These are phyloP conservation scores for Emmonsiellopsis sp. DNA, from an alignment of 2,329 filamentous ascomycete genomes.

Conservation along the genomic window DNA sequence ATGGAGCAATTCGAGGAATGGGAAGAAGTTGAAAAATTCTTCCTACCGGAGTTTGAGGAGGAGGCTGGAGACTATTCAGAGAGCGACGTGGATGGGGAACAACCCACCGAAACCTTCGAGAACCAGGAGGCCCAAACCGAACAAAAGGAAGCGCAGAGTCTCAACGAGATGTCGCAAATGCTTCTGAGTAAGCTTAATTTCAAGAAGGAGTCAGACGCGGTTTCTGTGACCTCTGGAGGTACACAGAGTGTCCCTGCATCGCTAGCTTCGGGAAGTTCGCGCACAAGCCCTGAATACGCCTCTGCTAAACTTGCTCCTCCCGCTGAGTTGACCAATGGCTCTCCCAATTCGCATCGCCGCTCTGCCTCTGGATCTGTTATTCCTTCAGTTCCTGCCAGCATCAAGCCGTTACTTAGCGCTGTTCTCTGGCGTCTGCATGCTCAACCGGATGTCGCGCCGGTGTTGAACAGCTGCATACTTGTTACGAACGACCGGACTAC, in stretches of 20 bases:
- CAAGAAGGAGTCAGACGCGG: slow-evolving; percentile 30
- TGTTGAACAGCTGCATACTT: slow-evolving; percentile 30
- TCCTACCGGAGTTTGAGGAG: slow-evolving; percentile 35
- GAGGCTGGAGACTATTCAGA: slow-evolving; percentile 15
- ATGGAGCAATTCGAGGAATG: slow-evolving; percentile 40
- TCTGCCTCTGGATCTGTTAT: slow-evolving; percentile 24
- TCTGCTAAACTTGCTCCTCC: slow-evolving; percentile 17
- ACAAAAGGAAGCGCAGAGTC: slow-evolving; percentile 7
- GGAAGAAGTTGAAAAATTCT: slow-evolving; percentile 37
- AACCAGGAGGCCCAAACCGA: slow-evolving; percentile 1
- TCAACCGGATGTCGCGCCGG: slow-evolving; percentile 17
- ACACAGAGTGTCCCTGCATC: slow-evolving; percentile 35
- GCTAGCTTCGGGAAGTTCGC: slow-evolving; percentile 35
- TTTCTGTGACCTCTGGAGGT: slow-evolving; percentile 32
- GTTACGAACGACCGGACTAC: slow-evolving; percentile 36
- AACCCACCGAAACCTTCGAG: slow-evolving; percentile 2
- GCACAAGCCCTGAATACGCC: slow-evolving; percentile 35
- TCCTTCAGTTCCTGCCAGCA: slow-evolving; percentile 27
- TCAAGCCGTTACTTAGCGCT: slow-evolving; percentile 36
- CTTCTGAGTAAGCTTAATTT: slow-evolving; percentile 40
- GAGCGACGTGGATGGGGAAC: slow-evolving; percentile 6
- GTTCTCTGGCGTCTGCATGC: slow-evolving; percentile 36
- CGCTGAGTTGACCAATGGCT: slow-evolving; percentile 15
- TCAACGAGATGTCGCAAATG: slow-evolving; percentile 37
- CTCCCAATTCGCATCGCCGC: slow-evolving; percentile 20